Evolutionary conservation across 371 early-diverging fungal species (phyloP).

Genomic region (Circinella minor): DNA sequence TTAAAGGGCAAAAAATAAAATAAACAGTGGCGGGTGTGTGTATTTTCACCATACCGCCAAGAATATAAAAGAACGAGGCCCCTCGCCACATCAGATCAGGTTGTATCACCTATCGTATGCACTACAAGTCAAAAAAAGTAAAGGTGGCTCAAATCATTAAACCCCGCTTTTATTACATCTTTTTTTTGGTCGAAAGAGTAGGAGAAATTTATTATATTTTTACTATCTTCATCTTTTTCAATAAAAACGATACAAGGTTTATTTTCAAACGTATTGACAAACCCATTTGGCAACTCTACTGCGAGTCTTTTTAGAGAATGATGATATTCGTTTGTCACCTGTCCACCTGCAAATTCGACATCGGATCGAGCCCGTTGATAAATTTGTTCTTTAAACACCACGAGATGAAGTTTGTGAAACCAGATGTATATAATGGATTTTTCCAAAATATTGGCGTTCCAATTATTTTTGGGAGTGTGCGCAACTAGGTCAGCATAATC

Average conservation of each 20-base stretch:
- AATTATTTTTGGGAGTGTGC: no score
- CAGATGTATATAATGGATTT: neutral
- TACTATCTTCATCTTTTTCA: neutral
- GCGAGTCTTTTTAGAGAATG: neutral
- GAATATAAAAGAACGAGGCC: conserved; percentile 2
- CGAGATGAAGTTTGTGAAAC: neutral
- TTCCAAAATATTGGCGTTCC: no score
- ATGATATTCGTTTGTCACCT: neutral
- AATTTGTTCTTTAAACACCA: neutral
- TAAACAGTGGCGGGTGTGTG: neutral
- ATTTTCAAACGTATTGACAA: neutral
- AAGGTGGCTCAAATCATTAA: neutral
- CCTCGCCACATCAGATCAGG: conserved; percentile 1
- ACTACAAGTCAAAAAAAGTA: neutral
- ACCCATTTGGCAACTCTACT: neutral
- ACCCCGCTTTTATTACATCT: neutral
- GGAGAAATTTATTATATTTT: neutral
- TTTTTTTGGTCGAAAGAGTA: neutral
- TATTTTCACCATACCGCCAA: neutral
- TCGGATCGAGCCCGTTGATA: neutral
- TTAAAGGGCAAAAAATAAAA: neutral
- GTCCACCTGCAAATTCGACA: neutral
- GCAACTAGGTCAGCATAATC: no score
- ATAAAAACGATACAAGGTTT: neutral
- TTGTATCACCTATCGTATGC: neutral